A percentile compares a stretch with the other conserved stretches of the same genome.
These are phyloP conservation scores for Lodderomyces theae DNA, from an alignment of 1,139 yeast species.

Conservation along the genomic window DNA sequence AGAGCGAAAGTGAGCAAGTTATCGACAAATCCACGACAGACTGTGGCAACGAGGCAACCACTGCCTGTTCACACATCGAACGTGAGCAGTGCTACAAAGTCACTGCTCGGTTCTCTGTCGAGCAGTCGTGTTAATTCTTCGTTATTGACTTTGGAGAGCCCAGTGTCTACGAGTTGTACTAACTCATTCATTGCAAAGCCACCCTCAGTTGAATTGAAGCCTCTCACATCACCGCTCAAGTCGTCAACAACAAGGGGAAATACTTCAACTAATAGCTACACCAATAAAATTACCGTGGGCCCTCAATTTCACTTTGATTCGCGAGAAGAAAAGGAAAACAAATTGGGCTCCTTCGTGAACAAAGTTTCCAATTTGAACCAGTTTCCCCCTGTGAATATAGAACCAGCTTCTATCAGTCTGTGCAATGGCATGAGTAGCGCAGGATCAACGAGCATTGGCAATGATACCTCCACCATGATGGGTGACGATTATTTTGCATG, in stretches of 20 bases:
- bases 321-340: slow-evolving; percentile 17
- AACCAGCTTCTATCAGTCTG: neutral
- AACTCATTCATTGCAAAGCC: slow-evolving; percentile 13
- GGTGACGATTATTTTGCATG: slow-evolving; percentile 44
- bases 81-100: neutral
- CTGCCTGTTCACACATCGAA: neutral
- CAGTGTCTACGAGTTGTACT: slow-evolving; percentile 15
- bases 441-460: slow-evolving; percentile 5
- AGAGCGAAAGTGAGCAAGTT: slow-evolving; percentile 6
- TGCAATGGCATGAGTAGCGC: neutral
- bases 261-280: neutral
- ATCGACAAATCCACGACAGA: slow-evolving; percentile 8
- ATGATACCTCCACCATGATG: slow-evolving; percentile 39
- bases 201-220: slow-evolving; percentile 23
- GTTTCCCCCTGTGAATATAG: neutral
- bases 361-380: neutral
- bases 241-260: slow-evolving; percentile 5
- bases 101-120: slow-evolving; percentile 18
- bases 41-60: neutral
- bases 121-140: slow-evolving; percentile 12
- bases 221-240: slow-evolving; percentile 30
- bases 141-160: slow-evolving; percentile 18
- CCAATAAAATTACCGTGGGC: neutral
- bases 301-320: neutral
- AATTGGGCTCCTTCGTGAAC: slow-evolving; percentile 9